Conservation (phyloP, 2,329 filamentous ascomycete species). For the Orbilia blumenaviensis region DNA sequence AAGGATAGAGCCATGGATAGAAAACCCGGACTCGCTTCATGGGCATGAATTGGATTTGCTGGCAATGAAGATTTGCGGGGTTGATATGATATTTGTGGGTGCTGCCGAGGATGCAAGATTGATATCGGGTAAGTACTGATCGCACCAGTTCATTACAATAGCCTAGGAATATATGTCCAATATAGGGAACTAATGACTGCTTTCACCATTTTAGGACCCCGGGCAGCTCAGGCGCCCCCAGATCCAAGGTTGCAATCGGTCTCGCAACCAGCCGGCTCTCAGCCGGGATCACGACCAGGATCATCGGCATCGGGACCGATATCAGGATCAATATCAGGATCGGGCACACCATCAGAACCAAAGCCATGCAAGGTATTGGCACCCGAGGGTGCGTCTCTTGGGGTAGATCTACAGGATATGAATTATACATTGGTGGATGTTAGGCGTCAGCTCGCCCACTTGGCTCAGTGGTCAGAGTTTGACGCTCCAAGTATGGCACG, state of each 20-base stretch:
- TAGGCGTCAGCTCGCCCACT: neutral
- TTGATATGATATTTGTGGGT: neutral
- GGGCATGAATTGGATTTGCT: conserved; percentile 23
- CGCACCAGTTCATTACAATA: too few species aligned
- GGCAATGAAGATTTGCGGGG: conserved; percentile 1
- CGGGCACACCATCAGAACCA: neutral
- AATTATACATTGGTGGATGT: neutral
- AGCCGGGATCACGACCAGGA: too few species aligned
- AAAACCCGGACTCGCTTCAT: conserved; percentile 2
- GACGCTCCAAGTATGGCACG: neutral
- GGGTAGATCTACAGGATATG: neutral
- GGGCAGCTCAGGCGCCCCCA: neutral
- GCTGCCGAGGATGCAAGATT: neutral
- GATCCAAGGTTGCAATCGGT: too few species aligned
- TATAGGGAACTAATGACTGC: too few species aligned
- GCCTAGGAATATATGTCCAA: too few species aligned
- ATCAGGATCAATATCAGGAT: neutral
- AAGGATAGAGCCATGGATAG: neutral
- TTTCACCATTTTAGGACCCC: neutral
- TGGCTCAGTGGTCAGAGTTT: neutral
- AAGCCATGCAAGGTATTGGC: neutral
- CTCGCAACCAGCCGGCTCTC: too few species aligned
- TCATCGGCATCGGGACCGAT: too few species aligned
- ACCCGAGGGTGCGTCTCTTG: neutral
- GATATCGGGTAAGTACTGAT: neutral